Conservation (phyloP, 306 rosid species). For the Rubus idaeus region DNA sequence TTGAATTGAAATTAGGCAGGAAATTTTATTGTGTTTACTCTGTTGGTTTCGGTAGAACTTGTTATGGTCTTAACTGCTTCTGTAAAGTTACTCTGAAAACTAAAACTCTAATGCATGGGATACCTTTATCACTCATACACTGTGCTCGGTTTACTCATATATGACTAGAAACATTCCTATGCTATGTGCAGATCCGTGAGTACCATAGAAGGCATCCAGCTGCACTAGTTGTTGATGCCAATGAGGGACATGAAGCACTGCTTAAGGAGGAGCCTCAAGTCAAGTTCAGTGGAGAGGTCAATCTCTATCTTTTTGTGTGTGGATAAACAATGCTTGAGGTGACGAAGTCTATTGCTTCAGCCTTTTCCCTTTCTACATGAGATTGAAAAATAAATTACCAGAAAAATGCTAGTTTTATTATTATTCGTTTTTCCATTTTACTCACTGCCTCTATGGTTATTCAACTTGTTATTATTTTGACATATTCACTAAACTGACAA, state of each 20-base stretch:
- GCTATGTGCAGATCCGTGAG: slow-evolving; percentile 75
- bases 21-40: neutral
- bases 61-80: neutral
- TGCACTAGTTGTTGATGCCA: slow-evolving; percentile 86
- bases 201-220: slow-evolving; percentile 92
- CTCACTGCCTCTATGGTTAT: no score
- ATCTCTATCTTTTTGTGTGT: slow-evolving; percentile 9
- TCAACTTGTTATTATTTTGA: neutral
- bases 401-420: neutral
- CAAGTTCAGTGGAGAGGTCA: slow-evolving; percentile 97
- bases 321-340: neutral
- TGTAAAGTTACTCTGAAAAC: neutral
- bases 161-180: no score
- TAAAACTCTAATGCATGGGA: neutral
- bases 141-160: neutral
- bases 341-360: neutral
- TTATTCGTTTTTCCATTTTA: neutral
- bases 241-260: slow-evolving; percentile 63
- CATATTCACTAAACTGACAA: neutral
- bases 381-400: neutral
- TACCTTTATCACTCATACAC: neutral
- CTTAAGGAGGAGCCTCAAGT: slow-evolving; percentile 88
- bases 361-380: neutral
- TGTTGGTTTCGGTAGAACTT: neutral
- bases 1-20: neutral